phyloP scores from a whole-genome alignment of 441 rosid genomes.

The Capsella rubella region DNA sequence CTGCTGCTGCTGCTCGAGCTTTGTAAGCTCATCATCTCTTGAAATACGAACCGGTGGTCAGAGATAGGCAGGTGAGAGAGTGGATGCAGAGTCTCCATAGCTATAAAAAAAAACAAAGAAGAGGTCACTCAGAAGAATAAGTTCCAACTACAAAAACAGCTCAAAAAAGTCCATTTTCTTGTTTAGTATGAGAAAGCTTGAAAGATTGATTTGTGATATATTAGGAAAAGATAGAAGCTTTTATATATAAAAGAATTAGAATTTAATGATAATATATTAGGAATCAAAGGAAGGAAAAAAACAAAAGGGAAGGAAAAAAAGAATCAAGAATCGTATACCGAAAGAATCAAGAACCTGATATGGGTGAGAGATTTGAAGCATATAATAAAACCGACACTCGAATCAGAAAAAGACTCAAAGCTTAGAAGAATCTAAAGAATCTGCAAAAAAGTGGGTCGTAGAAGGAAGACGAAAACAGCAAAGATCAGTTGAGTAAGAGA shows the following conservation, averaged over 20 bases:
- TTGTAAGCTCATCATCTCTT: conserved; percentile 40
- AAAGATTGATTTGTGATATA: conserved; percentile 29
- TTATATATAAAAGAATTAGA: conserved; percentile 13
- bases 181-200: not conserved
- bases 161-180: conserved; percentile 27
- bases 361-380: conserved; percentile 44
- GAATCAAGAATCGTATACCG: conserved; percentile 44
- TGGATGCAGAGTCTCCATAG: conserved; percentile 72
- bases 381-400: conserved; percentile 48
- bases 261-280: conserved; percentile 12
- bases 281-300: conserved; percentile 21
- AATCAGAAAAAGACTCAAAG: conserved; percentile 47
- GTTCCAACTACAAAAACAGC: conserved; percentile 22
- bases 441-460: conserved; percentile 44
- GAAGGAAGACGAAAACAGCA: conserved; percentile 34
- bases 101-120: not conserved
- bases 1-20: conserved; percentile 21
- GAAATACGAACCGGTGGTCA: conserved; percentile 45
- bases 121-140: not conserved
- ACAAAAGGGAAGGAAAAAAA: conserved; percentile 38
- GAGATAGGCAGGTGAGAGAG: conserved; percentile 46
- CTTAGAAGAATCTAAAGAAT: conserved; percentile 55
- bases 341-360: conserved; percentile 47
- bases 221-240: conserved; percentile 17
- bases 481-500: conserved; percentile 34